A percentile compares a stretch with the other conserved stretches of the same genome.
Evolutionary conservation across 441 rosid genomes (phyloP).

Genomic region (Gossypium gossypioides): DNA sequence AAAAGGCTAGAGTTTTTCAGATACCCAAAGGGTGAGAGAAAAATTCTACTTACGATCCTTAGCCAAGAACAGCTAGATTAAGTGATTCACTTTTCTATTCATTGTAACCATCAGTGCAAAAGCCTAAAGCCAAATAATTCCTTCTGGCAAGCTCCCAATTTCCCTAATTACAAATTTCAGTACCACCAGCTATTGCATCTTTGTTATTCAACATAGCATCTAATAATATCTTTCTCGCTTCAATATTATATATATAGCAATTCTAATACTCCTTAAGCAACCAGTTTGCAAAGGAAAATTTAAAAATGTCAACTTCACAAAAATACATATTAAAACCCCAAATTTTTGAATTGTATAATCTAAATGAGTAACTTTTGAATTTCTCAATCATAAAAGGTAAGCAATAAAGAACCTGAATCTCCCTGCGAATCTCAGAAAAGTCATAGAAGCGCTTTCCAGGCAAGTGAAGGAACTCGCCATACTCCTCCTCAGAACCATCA

Average conservation of each 20-base stretch:
- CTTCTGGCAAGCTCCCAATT: not conserved
- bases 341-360: not conserved
- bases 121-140: not conserved
- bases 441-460: constrained; percentile 58
- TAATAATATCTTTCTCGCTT: not conserved
- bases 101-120: not conserved
- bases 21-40: not conserved
- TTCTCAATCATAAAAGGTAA: not conserved
- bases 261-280: not conserved
- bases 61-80: not conserved
- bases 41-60: not conserved
- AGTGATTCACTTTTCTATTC: not conserved
- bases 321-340: not conserved
- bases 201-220: not conserved
- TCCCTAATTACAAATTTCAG: not conserved
- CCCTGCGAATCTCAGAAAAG: constrained; percentile 67
- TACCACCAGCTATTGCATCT: not conserved
- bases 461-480: constrained; percentile 66
- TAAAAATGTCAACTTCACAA: not conserved
- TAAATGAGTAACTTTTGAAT: not conserved
- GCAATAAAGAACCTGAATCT: constrained; percentile 47
- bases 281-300: not conserved
- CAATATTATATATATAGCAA: not conserved
- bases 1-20: not conserved
- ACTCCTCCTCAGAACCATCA: constrained; percentile 56